These are phyloP conservation scores for Mycoemilia scoparia DNA, from an alignment of 192 early-diverging fungal species.

Conservation along the genomic window DNA sequence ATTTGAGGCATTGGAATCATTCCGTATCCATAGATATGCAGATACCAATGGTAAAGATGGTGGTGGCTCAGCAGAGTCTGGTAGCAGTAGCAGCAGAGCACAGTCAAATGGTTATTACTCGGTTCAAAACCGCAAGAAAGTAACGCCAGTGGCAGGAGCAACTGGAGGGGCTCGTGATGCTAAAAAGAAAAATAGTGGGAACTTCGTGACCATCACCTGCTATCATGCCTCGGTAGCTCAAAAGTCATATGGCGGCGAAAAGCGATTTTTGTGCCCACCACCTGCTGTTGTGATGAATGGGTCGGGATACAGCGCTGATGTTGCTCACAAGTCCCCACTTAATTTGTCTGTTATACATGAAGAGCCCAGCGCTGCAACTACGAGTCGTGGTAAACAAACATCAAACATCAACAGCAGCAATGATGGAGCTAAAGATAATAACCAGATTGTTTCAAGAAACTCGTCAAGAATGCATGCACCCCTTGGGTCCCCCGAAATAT, in stretches of 20 bases:
- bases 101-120: too few relatives aligned
- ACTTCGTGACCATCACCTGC: conserved; percentile 59
- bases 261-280: conserved; percentile 64
- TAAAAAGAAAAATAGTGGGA: too few relatives aligned
- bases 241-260: conserved; percentile 89
- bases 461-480: conserved; percentile 27
- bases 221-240: conserved; percentile 71
- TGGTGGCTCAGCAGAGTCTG: too few relatives aligned
- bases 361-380: background rate
- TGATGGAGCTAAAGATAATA: background rate
- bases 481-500: conserved; percentile 25
- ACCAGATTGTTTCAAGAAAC: conserved; percentile 1
- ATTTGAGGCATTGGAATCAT: too few relatives aligned
- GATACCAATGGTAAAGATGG: too few relatives aligned
- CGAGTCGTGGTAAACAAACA: background rate
- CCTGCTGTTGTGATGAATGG: conserved; percentile 46
- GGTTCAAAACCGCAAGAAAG: too few relatives aligned
- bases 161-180: too few relatives aligned
- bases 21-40: too few relatives aligned
- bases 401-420: background rate
- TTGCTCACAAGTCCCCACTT: conserved; percentile 35
- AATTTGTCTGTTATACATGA: conserved; percentile 44
- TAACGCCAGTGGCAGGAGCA: conserved; percentile 1
- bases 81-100: too few relatives aligned
- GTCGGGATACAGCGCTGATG: conserved; percentile 14